Evolutionary conservation across 108 stramenopile genomes (phyloP).

Genomic region (Nitzschia sp.): DNA sequence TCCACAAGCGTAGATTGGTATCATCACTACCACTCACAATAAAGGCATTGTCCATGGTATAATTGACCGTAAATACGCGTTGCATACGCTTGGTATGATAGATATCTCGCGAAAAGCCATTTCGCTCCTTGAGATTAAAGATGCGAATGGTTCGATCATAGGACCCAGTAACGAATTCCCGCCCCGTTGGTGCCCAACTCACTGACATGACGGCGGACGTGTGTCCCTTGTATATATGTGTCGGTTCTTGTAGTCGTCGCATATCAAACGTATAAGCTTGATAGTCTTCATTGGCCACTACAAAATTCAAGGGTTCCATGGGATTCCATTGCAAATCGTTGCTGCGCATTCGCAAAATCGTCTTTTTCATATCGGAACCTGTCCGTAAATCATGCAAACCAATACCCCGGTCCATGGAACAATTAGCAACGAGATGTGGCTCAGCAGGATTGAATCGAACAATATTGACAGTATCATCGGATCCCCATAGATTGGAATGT

Average conservation of each 20-base stretch:
- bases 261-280: slow-evolving; percentile 98
- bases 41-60: slow-evolving; percentile 91
- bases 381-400: slow-evolving; percentile 93
- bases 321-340: slow-evolving; percentile 99
- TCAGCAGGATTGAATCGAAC: slow-evolving; percentile 97
- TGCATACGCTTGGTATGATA: slow-evolving; percentile 99
- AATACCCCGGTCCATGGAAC: slow-evolving; percentile 89
- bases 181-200: slow-evolving; percentile 95
- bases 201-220: slow-evolving; percentile 95
- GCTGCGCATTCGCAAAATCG: slow-evolving; percentile 87
- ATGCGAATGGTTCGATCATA: slow-evolving; percentile 97
- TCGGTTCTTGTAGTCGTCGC: slow-evolving; percentile 86
- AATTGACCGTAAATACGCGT: slow-evolving; percentile 94
- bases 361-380: slow-evolving; percentile 87
- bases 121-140: slow-evolving; percentile 62
- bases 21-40: slow-evolving; percentile 97
- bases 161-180: slow-evolving; percentile 93
- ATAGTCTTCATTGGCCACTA: slow-evolving; percentile 95
- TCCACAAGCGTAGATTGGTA: slow-evolving; percentile 97
- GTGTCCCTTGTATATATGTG: slow-evolving; percentile 96
- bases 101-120: slow-evolving; percentile 80
- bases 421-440: slow-evolving; percentile 87
- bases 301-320: slow-evolving; percentile 98
- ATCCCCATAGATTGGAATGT: slow-evolving; percentile 87
- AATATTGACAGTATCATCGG: slow-evolving; percentile 88